These are phyloP conservation scores for Halenospora varia DNA, from an alignment of 495 filamentous ascomycete species.

Conservation along the genomic window DNA sequence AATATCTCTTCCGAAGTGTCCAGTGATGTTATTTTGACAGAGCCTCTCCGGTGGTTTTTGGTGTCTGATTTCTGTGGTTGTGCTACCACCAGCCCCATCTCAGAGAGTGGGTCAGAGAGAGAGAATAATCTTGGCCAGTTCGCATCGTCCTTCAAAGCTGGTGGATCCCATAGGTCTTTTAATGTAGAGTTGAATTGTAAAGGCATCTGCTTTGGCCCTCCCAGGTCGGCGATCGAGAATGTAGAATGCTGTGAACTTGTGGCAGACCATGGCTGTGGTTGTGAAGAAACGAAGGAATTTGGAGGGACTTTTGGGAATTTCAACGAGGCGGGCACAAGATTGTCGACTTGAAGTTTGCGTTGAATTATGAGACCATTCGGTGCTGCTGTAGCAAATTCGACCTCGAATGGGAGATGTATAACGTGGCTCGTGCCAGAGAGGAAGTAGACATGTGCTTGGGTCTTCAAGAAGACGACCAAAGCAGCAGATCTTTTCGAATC, in stretches of 20 bases:
- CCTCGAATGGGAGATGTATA: conserved; percentile 90
- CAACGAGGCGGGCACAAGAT: conserved; percentile 36
- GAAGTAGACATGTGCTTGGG: conserved; percentile 90
- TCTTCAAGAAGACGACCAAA: conserved; percentile 86
- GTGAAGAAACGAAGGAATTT: conserved; percentile 75
- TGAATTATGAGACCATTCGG: conserved; percentile 82
- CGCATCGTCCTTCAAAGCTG: conserved; percentile 42
- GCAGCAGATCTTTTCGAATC: conserved; percentile 49
- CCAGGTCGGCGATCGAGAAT: conserved; percentile 48
- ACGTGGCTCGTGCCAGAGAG: conserved; percentile 85
- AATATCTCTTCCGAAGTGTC: conserved; percentile 73
- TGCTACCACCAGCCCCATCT: conserved; percentile 79
- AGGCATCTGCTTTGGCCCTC: conserved; percentile 44
- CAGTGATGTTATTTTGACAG: conserved; percentile 39
- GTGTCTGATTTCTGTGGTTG: conserved; percentile 20
- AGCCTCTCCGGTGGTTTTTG: conserved; percentile 18
- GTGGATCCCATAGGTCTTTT: conserved; percentile 45
- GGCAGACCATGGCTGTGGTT: conserved; percentile 41
- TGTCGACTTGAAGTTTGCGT: conserved; percentile 51
- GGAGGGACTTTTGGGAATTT: conserved; percentile 59
- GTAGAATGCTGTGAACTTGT: conserved; percentile 42
- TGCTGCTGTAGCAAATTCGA: conserved; percentile 80
- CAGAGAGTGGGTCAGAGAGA: conserved; percentile 80
- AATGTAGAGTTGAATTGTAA: conserved; percentile 38
- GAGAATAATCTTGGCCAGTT: conserved; percentile 78